phyloP scores from a whole-genome alignment of 2,329 filamentous ascomycete species.

The Colletotrichum nymphaeae region DNA sequence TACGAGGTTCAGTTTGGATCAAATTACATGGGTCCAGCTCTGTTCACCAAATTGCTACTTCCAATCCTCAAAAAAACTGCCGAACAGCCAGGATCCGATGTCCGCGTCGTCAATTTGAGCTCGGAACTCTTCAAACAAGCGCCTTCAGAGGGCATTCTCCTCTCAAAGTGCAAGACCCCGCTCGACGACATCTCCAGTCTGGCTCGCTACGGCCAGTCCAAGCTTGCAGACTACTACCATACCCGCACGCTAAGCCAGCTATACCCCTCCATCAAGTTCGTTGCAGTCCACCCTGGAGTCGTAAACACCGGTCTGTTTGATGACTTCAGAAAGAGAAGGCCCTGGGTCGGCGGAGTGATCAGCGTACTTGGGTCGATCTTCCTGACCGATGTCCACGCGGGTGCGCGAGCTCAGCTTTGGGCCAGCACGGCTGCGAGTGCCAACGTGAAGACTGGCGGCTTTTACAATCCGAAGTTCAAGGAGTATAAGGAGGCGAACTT shows the following conservation, averaged over 20 bases:
- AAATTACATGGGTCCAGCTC: slow-evolving; percentile 61
- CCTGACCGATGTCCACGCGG: not conserved
- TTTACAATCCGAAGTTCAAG: not conserved
- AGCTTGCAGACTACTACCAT: slow-evolving; percentile 45
- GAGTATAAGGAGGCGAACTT: not conserved
- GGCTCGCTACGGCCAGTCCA: slow-evolving; percentile 45
- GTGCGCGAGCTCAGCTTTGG: not conserved
- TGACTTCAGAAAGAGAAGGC: not conserved
- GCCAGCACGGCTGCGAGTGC: not conserved
- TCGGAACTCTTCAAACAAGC: slow-evolving; percentile 40
- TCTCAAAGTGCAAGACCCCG: slow-evolving; percentile 42
- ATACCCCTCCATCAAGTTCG: slow-evolving; percentile 41
- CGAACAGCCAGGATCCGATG: slow-evolving; percentile 34
- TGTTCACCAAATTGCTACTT: slow-evolving; percentile 52
- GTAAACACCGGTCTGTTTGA: slow-evolving; percentile 27
- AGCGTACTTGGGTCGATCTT: not conserved
- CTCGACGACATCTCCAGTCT: slow-evolving; percentile 26
- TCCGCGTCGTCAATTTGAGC: slow-evolving; percentile 42
- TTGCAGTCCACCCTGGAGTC: slow-evolving; percentile 43
- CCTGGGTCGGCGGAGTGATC: not conserved
- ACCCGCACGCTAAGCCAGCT: slow-evolving; percentile 42
- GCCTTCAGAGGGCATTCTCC: slow-evolving; percentile 42
- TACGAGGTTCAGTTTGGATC: slow-evolving; percentile 61
- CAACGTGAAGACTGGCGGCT: not conserved
- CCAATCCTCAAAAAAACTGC: slow-evolving; percentile 44